Base-by-base conservation (phyloP, 2,329 filamentous ascomycete genomes). In the Scytalidium sp. region DNA sequence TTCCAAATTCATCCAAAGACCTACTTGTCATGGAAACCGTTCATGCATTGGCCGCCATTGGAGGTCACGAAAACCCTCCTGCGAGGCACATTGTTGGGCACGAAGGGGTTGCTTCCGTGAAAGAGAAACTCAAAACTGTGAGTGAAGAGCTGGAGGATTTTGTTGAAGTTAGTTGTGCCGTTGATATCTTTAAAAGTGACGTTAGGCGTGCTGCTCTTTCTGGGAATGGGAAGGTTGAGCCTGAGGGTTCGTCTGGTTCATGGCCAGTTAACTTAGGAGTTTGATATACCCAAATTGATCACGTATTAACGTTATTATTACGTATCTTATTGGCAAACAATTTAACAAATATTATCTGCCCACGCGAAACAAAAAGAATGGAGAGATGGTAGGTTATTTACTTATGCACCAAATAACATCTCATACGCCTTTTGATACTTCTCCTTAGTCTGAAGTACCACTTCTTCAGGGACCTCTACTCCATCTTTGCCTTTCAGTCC, bases 81-180 rank as follows among this genome's bases (percentile, higher is more conserved):
- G 90, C 91, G 1, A 78, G 94, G 25, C 93, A 97, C 66, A 97
- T 97, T 61, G 92, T 97, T 2, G 93, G 94, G 0, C 83, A 87
- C 48, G 94, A 97, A 67, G 93, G 90, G 1, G 87, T 93, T 11
- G 79, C 83, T 5, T 88, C 88, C 39, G 93, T 97, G 36, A 95
- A 93, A 67, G 94, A 97, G 71, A 97, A 97, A 71, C 74, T 99
- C 49, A 96, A 95, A 73, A 97, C 91, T 2, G 90, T 97, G 2
- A 96, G 90, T 55, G 92, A 97, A 67, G 94, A 97, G 72, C 73
- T 97, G 50, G 94, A 97, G 67, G 94, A 97, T 59, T 97, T 97
- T 68, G 87, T 96, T 22, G 90, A 96, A 60, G 87, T 91, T 21
- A 97, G 91, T 62, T 78, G 61, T 49, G 60, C 62, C 1, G 63